These are phyloP conservation scores for Tylopilus balloui DNA, from an alignment of 768 basidiomycete species.

Conservation along the genomic window DNA sequence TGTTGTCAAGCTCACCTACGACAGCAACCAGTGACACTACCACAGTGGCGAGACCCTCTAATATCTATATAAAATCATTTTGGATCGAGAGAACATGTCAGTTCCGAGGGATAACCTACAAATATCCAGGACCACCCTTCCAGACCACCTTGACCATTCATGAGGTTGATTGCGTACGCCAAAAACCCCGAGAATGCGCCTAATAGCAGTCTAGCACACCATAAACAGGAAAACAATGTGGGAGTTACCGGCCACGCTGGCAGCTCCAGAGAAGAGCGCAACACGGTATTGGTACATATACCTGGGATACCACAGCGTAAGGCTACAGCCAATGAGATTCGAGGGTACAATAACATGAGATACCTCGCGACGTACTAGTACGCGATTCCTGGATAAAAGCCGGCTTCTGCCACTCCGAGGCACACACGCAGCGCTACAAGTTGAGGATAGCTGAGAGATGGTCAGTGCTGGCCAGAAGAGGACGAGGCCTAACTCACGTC, in stretches of 20 bases:
- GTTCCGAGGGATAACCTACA: background rate
- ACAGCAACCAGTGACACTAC: background rate
- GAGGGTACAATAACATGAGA: too few species aligned
- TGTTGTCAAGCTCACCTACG: background rate
- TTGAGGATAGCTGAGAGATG: background rate
- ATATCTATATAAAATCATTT: background rate
- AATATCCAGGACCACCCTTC: conserved; percentile 9
- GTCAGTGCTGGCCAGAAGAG: background rate
- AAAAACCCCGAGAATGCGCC: conserved; percentile 2
- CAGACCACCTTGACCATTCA: background rate
- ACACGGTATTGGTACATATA: conserved; percentile 5
- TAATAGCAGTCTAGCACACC: background rate
- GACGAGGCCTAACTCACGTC: background rate
- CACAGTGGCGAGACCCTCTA: conserved; percentile 2
- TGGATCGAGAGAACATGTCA: background rate
- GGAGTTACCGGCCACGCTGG: background rate
- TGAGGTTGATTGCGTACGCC: conserved; percentile 3
- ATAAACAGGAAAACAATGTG: background rate
- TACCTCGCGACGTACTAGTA: background rate
- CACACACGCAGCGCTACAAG: background rate
- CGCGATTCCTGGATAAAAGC: conserved; percentile 1
- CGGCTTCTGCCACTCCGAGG: conserved; percentile 1
- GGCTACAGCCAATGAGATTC: background rate
- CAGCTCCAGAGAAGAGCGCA: conserved; percentile 4
- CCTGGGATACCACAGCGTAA: conserved; percentile 5